Conservation (phyloP, 2,329 filamentous ascomycete species). For the Ophiostoma novo-ulmi region DNA sequence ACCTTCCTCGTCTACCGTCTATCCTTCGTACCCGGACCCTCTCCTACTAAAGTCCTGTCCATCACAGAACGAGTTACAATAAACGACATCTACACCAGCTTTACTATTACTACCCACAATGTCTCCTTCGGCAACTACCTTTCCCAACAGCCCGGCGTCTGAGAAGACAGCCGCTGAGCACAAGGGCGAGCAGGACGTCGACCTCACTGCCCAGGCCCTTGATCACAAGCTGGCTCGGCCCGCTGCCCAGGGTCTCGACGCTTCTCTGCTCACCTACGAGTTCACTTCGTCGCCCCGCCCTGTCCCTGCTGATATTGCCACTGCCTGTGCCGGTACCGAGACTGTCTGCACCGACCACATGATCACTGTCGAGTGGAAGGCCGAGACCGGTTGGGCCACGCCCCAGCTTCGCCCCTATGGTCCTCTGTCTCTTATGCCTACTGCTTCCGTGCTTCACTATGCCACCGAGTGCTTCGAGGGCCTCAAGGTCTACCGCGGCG, state of each 20-base stretch:
- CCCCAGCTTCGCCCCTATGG: slow-evolving; percentile 74
- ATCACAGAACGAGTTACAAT: not conserved
- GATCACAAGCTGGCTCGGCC: slow-evolving; percentile 43
- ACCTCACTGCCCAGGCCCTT: slow-evolving; percentile 38
- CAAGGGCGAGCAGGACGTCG: slow-evolving; percentile 42
- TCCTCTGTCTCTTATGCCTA: slow-evolving; percentile 71
- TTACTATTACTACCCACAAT: slow-evolving; percentile 25
- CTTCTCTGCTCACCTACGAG: slow-evolving; percentile 56
- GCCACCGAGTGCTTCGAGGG: slow-evolving; percentile 90
- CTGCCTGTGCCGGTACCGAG: slow-evolving; percentile 44
- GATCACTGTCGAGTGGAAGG: slow-evolving; percentile 67
- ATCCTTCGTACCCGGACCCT: not conserved
- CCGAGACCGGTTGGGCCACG: slow-evolving; percentile 61
- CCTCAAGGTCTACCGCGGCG: slow-evolving; percentile 73
- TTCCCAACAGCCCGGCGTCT: slow-evolving; percentile 26
- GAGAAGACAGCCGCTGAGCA: slow-evolving; percentile 32
- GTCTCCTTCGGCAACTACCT: slow-evolving; percentile 30
- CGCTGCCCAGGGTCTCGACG: slow-evolving; percentile 51
- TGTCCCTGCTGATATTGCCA: slow-evolving; percentile 46
- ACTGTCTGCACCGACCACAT: slow-evolving; percentile 80
- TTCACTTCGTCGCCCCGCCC: slow-evolving; percentile 46
- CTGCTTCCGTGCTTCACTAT: slow-evolving; percentile 77
- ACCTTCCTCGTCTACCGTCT: not conserved
- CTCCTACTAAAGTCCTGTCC: not conserved
- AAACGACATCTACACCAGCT: not conserved